Evolutionary conservation across 129 eudicot species (phyloP).

Genomic region (Rutidosis leptorrhynchoides): DNA sequence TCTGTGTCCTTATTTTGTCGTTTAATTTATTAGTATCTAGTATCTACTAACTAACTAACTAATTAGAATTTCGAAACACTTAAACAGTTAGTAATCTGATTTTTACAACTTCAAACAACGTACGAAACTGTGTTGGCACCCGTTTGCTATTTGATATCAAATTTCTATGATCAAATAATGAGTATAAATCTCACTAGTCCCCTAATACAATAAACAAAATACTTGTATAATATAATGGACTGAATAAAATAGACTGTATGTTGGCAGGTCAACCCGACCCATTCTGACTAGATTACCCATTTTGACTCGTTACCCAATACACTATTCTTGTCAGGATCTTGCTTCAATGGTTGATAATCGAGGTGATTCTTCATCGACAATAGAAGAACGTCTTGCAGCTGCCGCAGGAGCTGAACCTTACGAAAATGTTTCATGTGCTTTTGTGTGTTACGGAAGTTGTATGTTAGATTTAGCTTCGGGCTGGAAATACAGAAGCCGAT

Average conservation of each 20-base stretch:
- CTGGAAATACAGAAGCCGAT: conserved; percentile 85
- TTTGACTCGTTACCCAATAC: not conserved
- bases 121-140: not conserved
- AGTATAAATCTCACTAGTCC: too few relatives aligned
- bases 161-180: too few relatives aligned
- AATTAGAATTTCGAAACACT: not conserved
- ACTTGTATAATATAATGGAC: too few relatives aligned
- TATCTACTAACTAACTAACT: not conserved
- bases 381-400: conserved; percentile 85
- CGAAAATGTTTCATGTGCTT: conserved; percentile 87
- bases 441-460: conserved; percentile 90
- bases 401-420: conserved; percentile 96
- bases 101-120: not conserved
- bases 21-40: too few relatives aligned
- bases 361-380: conserved; percentile 64
- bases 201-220: too few relatives aligned
- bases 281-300: not conserved
- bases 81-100: not conserved
- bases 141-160: not conserved
- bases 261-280: not conserved
- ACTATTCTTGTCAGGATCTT: conserved; percentile 44
- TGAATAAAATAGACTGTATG: too few relatives aligned
- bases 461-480: conserved; percentile 72
- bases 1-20: not conserved
- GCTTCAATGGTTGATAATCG: conserved; percentile 75